Percentiles rank a stretch among this genome's conserved stretches.
These are phyloP conservation scores for Mariannaea elegans DNA, from an alignment of 2,329 filamentous ascomycete species.

Conservation along the genomic window DNA sequence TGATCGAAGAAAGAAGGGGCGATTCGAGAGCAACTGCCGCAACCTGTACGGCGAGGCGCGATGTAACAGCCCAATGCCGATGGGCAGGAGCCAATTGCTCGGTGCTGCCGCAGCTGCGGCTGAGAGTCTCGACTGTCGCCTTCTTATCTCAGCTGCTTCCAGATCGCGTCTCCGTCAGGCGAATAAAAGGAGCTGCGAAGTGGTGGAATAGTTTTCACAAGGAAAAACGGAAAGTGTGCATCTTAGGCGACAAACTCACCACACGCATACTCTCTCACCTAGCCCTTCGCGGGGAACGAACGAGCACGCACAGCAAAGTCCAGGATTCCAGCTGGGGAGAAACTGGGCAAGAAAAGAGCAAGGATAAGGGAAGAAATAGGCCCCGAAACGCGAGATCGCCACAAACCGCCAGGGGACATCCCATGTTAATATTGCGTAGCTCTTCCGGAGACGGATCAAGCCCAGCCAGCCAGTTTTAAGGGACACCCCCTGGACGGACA, in stretches of 20 bases:
- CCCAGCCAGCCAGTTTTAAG: neutral
- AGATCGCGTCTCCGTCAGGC: too few relatives aligned
- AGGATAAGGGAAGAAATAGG: neutral
- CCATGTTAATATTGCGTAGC: slow-evolving; percentile 35
- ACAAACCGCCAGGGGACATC: slow-evolving; percentile 21
- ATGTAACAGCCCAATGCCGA: slow-evolving; percentile 19
- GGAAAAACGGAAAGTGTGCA: slow-evolving; percentile 9
- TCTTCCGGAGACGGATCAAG: slow-evolving; percentile 2
- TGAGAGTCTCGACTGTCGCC: neutral
- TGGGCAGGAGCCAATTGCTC: slow-evolving; percentile 4
- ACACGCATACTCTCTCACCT: neutral
- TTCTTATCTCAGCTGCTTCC: neutral
- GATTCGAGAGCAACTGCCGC: slow-evolving; percentile 20
- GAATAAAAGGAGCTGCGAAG: too few relatives aligned
- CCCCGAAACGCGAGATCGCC: slow-evolving; percentile 27
- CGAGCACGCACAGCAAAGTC: neutral
- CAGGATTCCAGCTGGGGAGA: neutral
- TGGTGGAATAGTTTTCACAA: slow-evolving; percentile 7
- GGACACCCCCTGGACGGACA: neutral
- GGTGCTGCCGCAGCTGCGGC: neutral
- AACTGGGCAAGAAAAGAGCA: slow-evolving; percentile 3
- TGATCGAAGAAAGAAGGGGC: slow-evolving; percentile 8
- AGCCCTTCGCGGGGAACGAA: slow-evolving; percentile 8
- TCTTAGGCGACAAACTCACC: slow-evolving; percentile 13
- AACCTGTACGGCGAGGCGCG: slow-evolving; percentile 19